Percentiles rank a stretch among this genome's conserved stretches.
phyloP scores from a whole-genome alignment of 345 rosid species.

The Populus alba region DNA sequence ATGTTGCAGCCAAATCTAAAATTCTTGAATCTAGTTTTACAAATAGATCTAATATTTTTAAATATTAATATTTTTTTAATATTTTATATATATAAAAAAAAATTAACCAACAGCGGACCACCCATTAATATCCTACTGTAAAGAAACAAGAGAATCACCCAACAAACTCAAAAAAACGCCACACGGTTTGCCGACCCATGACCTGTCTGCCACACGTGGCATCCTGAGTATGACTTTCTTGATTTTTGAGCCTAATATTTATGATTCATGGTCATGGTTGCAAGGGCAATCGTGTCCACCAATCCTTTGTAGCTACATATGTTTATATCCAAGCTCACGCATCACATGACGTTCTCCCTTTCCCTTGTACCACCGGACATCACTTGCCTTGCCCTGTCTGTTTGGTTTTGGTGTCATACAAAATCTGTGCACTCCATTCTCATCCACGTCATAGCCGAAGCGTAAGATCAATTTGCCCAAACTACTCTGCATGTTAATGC shows the following conservation, averaged over 20 bases:
- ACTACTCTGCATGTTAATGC: no score
- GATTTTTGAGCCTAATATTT: no score
- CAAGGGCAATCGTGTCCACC: constrained; percentile 15
- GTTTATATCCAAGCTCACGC: constrained; percentile 1
- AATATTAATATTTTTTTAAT: no score
- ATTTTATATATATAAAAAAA: no score
- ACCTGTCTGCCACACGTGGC: constrained; percentile 12
- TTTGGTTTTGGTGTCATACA: no score
- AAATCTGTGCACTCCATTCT: neutral
- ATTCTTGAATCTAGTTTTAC: no score
- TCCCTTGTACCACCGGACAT: neutral
- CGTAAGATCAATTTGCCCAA: no score
- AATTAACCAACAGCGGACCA: no score
- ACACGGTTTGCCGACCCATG: constrained; percentile 20
- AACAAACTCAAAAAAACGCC: neutral
- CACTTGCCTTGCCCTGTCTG: neutral
- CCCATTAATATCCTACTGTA: no score
- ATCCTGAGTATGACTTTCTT: neutral
- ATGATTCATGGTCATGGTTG: neutral
- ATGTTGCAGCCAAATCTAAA: fast-evolving
- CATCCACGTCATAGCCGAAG: no score
- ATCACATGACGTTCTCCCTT: neutral
- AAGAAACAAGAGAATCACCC: no score
- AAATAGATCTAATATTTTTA: no score
- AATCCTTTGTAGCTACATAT: neutral